Base-by-base conservation (phyloP, 1,139 yeast species). In the Blastobotrys capitulatus region DNA sequence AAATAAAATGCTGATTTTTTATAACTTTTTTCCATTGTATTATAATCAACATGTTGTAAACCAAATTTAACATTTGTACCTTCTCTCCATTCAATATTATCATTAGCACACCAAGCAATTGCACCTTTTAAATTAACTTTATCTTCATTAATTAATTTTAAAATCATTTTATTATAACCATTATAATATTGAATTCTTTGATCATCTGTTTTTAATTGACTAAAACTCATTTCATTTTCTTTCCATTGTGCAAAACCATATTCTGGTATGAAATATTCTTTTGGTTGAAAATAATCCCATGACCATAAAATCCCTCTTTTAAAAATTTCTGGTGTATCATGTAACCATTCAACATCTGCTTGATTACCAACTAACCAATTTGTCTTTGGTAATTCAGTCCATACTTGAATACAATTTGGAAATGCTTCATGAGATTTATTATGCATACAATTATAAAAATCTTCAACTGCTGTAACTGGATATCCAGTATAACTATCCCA, bases 61-160 rank as follows among this genome's bases (percentile, higher is more conserved):
- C 74, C 74, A 54, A 67, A 70, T 39, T 69, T 64, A 20, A 63
- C 62, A 2, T 43, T 53, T 4, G 46, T 42, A 35, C 69, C 69
- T 45, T 63, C 65, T 37, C 71, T 64, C 63, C 71, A 70, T 50
- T 69, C 72, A 57, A 68, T 60, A 52, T 69, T 68, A 54, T 70
- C 74, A 35, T 63, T 62, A 51, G 64, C 61, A 13, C 70, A 60
- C 74, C 74, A 70, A 2, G 70, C 70, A 44, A 68, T 60, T 1
- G 69, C 66, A 2, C 72, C 71, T 18, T 60, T 56, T 20, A 70
- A 58, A n/a, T 66, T 54, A 10, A 69, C 69, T 2, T 55, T 54
- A 50, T 68, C 71, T 34, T 54, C 55, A 44, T 59, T 54, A n/a
- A 56, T 56, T 38, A 66, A 52, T 43, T 65, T 56, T 43, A 70